Evolutionary conservation across 2,329 filamentous ascomycete species (phyloP).

Genomic region (Colletotrichum phormii): DNA sequence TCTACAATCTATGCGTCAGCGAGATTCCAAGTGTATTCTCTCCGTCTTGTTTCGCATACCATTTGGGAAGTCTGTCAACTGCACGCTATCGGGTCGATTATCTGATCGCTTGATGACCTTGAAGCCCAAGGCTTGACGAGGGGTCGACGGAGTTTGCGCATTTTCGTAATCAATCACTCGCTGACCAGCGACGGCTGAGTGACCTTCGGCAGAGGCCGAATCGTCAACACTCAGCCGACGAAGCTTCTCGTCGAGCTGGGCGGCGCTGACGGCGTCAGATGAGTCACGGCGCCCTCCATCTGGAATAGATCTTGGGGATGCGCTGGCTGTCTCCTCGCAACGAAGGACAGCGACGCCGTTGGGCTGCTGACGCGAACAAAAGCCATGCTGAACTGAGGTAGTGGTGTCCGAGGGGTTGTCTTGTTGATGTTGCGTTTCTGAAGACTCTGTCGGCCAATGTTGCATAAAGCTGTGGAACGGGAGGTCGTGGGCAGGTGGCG

Average conservation of each 20-base stretch:
- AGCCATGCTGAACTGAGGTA: slow-evolving; percentile 68
- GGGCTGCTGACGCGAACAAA: slow-evolving; percentile 54
- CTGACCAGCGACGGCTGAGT: slow-evolving; percentile 57
- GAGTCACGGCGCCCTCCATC: slow-evolving; percentile 42
- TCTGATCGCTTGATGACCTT: slow-evolving; percentile 64
- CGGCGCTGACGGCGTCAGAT: slow-evolving; percentile 51
- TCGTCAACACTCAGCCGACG: slow-evolving; percentile 61
- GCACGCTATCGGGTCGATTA: slow-evolving; percentile 51
- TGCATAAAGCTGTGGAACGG: slow-evolving; percentile 71
- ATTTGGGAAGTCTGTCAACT: slow-evolving; percentile 78
- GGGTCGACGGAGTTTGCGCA: slow-evolving; percentile 60
- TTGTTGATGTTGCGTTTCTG: slow-evolving; percentile 54
- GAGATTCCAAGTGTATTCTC: slow-evolving; percentile 4
- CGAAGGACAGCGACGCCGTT: slow-evolving; percentile 50
- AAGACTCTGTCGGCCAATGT: slow-evolving; percentile 64
- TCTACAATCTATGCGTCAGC: slow-evolving; percentile 64
- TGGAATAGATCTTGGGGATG: slow-evolving; percentile 50
- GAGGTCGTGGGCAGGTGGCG: slow-evolving; percentile 45
- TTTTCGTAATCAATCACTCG: slow-evolving; percentile 72
- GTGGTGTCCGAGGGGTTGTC: slow-evolving; percentile 48
- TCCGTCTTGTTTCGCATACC: slow-evolving; percentile 64
- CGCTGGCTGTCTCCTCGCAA: slow-evolving; percentile 48
- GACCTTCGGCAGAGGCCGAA: slow-evolving; percentile 41
- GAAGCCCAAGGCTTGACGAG: slow-evolving; percentile 64
- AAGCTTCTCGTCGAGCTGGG: slow-evolving; percentile 61